phyloP scores from a whole-genome alignment of 164 flowering plant species.

The Kalanchoe fedtschenkoi region DNA sequence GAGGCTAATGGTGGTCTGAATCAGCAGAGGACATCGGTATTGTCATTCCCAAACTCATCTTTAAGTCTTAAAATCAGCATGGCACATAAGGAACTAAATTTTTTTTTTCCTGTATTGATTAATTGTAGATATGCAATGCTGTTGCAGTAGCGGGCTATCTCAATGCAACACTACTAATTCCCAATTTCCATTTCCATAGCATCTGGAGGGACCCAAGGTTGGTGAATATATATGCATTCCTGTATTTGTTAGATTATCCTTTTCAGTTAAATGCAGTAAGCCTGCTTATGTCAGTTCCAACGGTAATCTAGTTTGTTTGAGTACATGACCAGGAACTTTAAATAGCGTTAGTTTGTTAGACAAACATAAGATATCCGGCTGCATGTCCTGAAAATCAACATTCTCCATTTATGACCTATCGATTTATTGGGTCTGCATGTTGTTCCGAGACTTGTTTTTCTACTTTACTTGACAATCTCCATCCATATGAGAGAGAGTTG shows the following conservation, averaged over 20 bases:
- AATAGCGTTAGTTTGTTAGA: background rate
- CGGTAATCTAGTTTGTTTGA: background rate
- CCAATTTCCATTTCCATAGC: conserved; percentile 90
- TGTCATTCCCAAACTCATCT: conserved; percentile 8
- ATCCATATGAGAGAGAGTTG: too few species aligned
- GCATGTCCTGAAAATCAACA: too few species aligned
- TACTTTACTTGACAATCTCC: too few species aligned
- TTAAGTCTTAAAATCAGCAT: background rate
- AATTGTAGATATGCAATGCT: conserved; percentile 90
- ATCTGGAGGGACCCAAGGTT: conserved; percentile 98
- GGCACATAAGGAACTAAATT: background rate
- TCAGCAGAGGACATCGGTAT: conserved; percentile 94
- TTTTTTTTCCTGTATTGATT: conserved; percentile 6
- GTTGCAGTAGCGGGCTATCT: conserved; percentile 95
- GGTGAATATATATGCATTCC: background rate
- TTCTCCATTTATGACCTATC: too few species aligned
- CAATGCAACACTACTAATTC: conserved; percentile 92
- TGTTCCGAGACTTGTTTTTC: too few species aligned
- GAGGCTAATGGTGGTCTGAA: conserved; percentile 99
- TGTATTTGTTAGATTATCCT: background rate
- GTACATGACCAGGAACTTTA: background rate
- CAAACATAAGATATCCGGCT: background rate
- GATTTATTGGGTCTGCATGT: too few species aligned
- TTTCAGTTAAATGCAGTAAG: background rate
- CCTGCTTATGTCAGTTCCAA: background rate